Percentiles rank a stretch among this genome's conserved stretches.
These are phyloP conservation scores for Amanita subjunquillea DNA, from an alignment of 768 basidiomycete species.

Conservation along the genomic window DNA sequence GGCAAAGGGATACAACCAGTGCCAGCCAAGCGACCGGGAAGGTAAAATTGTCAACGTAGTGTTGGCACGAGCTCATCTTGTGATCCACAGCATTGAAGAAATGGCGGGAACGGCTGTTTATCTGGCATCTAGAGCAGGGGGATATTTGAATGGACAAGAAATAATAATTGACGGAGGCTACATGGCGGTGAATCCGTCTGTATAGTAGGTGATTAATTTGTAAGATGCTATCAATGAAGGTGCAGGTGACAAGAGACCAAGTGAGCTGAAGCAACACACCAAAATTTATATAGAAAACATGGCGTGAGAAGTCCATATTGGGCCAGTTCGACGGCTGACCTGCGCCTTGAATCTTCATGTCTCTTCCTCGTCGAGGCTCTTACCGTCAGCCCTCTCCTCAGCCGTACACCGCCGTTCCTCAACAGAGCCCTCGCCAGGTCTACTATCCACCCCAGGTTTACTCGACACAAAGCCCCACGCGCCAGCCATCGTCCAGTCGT, in stretches of 20 bases:
- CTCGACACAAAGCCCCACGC: constrained; percentile 13
- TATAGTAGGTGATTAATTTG: constrained; percentile 5
- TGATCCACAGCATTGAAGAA: constrained; percentile 43
- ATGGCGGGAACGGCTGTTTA: constrained; percentile 74
- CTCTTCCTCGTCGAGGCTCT: constrained; percentile 25
- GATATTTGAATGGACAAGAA: constrained; percentile 72
- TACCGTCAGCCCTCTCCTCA: constrained; percentile 34
- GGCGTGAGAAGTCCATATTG: constrained; percentile 3
- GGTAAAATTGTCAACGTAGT: constrained; percentile 29
- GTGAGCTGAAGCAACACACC: background rate
- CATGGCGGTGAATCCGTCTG: constrained; percentile 60
- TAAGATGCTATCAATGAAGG: background rate
- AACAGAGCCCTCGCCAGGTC: constrained; percentile 30
- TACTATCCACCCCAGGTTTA: constrained; percentile 18
- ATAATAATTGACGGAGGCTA: constrained; percentile 72
- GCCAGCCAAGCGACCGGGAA: constrained; percentile 54
- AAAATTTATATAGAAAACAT: background rate
- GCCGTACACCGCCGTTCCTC: constrained; percentile 60
- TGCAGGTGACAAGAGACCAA: background rate
- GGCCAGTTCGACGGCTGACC: constrained; percentile 4
- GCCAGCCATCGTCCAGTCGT: constrained; percentile 16
- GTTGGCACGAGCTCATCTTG: background rate
- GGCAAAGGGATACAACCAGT: constrained; percentile 51
- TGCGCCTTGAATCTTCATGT: constrained; percentile 20
- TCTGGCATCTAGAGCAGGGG: constrained; percentile 62